A percentile compares a stretch with the other conserved stretches of the same genome.
Evolutionary conservation across 192 early-diverging fungal genomes (phyloP).

Genomic region (Entomortierella parvispora): DNA sequence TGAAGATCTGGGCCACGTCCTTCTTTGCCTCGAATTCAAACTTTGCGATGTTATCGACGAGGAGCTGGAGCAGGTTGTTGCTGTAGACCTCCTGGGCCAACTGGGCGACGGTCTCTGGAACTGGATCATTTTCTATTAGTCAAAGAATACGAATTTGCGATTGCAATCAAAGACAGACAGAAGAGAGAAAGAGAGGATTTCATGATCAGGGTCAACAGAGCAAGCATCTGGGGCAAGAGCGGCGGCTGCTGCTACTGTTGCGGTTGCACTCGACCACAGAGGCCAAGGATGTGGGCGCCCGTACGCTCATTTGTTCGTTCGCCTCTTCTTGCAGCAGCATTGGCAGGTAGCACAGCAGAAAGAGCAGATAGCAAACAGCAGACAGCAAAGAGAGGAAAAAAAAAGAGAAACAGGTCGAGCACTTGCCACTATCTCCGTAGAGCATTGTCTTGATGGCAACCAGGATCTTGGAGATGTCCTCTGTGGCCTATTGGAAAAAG

Average conservation of each 20-base stretch:
- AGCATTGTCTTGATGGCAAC: conserved; percentile 93
- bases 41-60: conserved; percentile 89
- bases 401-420: neutral
- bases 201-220: too few relatives aligned
- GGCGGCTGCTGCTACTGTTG: too few relatives aligned
- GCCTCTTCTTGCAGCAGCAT: too few relatives aligned
- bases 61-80: conserved; percentile 86
- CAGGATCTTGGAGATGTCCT: conserved; percentile 97
- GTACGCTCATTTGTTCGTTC: too few relatives aligned
- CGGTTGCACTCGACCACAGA: too few relatives aligned
- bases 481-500: conserved; percentile 87
- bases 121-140: conserved; percentile 78
- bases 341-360: too few relatives aligned
- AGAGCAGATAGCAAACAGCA: neutral
- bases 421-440: conserved; percentile 92
- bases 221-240: too few relatives aligned
- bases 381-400: neutral
- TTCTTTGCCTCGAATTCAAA: conserved; percentile 98
- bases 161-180: neutral
- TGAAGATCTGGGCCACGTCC: conserved; percentile 98
- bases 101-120: conserved; percentile 92
- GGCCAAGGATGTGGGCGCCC: too few relatives aligned
- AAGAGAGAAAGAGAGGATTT: conserved; percentile 1
- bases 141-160: neutral
- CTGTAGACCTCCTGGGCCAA: conserved; percentile 96